These are phyloP conservation scores for Backusella australiensis DNA, from an alignment of 192 early-diverging fungal species.

Conservation along the genomic window DNA sequence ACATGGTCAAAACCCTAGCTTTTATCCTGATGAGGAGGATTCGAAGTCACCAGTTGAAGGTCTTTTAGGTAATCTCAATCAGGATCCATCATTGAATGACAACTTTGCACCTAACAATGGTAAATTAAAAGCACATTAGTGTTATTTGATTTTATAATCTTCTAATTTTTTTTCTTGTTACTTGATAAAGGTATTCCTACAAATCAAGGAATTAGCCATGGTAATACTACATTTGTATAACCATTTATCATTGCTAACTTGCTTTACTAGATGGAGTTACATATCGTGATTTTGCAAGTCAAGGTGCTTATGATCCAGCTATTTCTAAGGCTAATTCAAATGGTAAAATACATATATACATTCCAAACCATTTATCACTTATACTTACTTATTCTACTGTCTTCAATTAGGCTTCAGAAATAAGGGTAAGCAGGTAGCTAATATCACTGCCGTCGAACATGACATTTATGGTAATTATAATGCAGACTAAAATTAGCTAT, in stretches of 20 bases:
- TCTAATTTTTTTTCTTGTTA: background rate
- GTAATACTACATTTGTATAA: background rate
- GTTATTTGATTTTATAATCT: background rate
- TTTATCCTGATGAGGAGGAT: background rate
- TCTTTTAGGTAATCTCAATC: background rate
- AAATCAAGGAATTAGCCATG: background rate
- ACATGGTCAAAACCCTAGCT: conserved; percentile 12
- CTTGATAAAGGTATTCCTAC: background rate
- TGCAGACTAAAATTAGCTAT: background rate
- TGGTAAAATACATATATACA: background rate
- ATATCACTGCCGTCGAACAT: background rate
- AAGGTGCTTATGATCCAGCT: background rate
- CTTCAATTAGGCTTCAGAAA: background rate
- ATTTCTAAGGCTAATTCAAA: background rate
- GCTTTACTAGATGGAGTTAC: background rate
- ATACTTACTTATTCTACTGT: background rate
- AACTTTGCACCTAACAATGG: background rate
- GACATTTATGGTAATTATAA: background rate
- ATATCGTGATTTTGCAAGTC: background rate
- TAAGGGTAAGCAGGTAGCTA: background rate
- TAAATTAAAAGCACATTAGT: background rate
- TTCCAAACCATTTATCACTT: background rate
- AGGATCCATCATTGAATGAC: background rate
- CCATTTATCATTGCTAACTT: background rate
- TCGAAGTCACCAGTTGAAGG: background rate